Conservation (phyloP, 1,284 basidiomycete genomes). For the Puccinia polysora region DNA sequence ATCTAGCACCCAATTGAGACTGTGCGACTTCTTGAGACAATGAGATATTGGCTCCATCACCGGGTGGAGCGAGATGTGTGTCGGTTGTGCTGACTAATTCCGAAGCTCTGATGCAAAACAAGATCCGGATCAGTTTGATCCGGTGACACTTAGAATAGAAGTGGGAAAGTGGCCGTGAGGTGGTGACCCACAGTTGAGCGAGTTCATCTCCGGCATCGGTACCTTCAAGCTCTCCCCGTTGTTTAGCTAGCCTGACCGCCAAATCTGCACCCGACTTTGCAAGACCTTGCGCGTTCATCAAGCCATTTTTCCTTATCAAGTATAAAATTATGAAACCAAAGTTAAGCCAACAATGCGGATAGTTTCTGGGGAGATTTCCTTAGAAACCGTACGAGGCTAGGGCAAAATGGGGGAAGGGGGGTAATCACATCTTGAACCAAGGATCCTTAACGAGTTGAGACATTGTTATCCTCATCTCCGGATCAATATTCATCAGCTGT, state of each 20-base stretch:
- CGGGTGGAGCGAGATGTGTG: neutral
- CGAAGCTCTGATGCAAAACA: conserved; percentile 9
- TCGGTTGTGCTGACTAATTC: conserved; percentile 9
- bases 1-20: conserved; percentile 31
- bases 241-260: conserved; percentile 24
- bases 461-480: conserved; percentile 67
- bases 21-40: conserved; percentile 32
- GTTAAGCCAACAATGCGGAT: neutral
- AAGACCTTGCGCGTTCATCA: conserved; percentile 37
- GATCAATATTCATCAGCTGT: conserved; percentile 70
- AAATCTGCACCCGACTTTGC: conserved; percentile 13
- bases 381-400: no score
- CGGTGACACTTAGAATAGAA: neutral
- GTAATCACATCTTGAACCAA: conserved; percentile 69
- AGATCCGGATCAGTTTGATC: neutral
- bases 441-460: conserved; percentile 66
- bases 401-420: neutral
- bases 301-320: conserved; percentile 22
- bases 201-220: conserved; percentile 1
- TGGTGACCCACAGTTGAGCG: conserved; percentile 11
- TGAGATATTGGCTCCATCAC: conserved; percentile 1
- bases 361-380: neutral
- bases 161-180: neutral
- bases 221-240: conserved; percentile 21
- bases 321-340: neutral